Evolutionary conservation across 2,329 filamentous ascomycete genomes (phyloP), one percentile per base, ranked within the genome.

Genomic region (Teratosphaeria epicoccoides): DNA sequence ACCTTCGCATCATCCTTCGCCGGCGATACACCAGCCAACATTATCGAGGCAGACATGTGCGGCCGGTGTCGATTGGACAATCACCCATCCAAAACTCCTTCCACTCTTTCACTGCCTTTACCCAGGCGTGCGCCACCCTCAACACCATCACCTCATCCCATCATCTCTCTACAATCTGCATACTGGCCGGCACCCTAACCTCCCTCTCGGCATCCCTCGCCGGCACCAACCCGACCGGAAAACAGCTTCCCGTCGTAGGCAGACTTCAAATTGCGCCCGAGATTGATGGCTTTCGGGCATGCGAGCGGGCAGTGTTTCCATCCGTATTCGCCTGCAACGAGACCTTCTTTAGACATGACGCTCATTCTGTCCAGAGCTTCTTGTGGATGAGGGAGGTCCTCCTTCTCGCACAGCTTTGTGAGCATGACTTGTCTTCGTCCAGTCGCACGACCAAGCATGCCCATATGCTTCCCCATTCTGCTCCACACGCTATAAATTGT

Each of bases 111-210:
- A 71, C 71, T 1, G 54, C 62, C 37, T 58, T 62, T 61, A 78
- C 75, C 72, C 74, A 77, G 10, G 72, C 73, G 61, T 71, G 69
- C 2, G 69, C 76, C 11, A 70, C 69, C 22, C 64, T 61, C 2
- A 75, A 63, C 5, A 79, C 65, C 48, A 64, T 71, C 52, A 71
- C 68, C 55, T 80, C 77, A n/a, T 71, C 68, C 71, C 75, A 78
- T 56, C 72, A 66, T 4, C 68, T 74, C 25, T 59, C 65, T 17
- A 69, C 57, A 44, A 68, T 52, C 57, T 68, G 63, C 64, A 68
- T 66, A 2, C 59, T 60, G 4, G 64, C 61, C 11, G 65, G 63
- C 45, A 67, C 43, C 59, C 61, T 67, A 1, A 64, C 17, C 17
- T 20, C n/a, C n/a, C 10, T 24, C 2, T 23, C 44, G 2, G 2